phyloP scores from a whole-genome alignment of 2,329 filamentous ascomycete genomes.

The Macrophomina phaseolina region DNA sequence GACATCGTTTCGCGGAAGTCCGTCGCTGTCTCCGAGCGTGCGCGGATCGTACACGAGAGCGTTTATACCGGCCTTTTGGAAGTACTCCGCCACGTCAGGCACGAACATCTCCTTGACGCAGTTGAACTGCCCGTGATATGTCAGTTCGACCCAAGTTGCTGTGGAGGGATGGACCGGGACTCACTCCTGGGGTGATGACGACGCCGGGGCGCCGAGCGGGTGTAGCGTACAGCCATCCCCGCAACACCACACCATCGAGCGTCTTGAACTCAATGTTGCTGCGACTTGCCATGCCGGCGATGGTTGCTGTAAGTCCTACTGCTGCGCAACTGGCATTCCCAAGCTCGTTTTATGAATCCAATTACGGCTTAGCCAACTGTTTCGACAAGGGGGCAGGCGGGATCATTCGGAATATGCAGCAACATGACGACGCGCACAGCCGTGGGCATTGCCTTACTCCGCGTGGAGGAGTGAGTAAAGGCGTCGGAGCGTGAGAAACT shows the following conservation, averaged over 20 bases:
- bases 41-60: constrained; percentile 48
- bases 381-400: no score
- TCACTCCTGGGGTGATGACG: constrained; percentile 37
- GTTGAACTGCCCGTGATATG: constrained; percentile 33
- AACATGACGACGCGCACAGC: no score
- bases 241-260: constrained; percentile 47
- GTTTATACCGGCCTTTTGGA: constrained; percentile 44
- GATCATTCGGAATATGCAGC: no score
- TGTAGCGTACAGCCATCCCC: constrained; percentile 47
- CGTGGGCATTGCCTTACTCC: no score
- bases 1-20: constrained; percentile 46
- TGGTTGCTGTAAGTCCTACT: no score
- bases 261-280: constrained; percentile 48
- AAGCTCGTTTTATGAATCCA: no score
- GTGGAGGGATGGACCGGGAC: not conserved
- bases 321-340: no score
- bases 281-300: not conserved
- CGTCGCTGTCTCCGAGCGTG: constrained; percentile 45
- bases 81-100: constrained; percentile 40
- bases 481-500: no score
- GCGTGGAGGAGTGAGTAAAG: no score
- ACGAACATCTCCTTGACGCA: constrained; percentile 42
- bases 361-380: no score
- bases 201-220: constrained; percentile 35
- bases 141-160: constrained; percentile 28